Base-by-base conservation (phyloP, 768 basidiomycete genomes). In the Mycena olivaceomarginata region DNA sequence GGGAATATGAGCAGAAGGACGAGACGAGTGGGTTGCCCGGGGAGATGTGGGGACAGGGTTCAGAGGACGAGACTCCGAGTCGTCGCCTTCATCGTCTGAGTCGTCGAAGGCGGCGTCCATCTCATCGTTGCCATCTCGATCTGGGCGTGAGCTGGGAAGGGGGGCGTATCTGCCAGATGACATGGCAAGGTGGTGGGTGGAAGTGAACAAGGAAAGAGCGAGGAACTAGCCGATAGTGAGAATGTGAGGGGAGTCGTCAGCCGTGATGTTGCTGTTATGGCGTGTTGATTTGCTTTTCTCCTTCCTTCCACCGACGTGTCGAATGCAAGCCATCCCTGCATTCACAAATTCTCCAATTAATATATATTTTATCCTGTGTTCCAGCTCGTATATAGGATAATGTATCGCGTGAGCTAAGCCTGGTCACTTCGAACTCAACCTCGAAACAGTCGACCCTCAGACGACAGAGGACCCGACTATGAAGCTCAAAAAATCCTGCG, bases 41-140 rank as follows among this genome's bases (percentile, higher is more conserved):
- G 87, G 85, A 40, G 86, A 86, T 13, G 85, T 83, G 12, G 86
- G 78, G 11, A 74, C 76, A 46, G 90, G 90, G 78, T 90, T 90
- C 78, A 93, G 82, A 65, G 92, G 93, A 45, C 85, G 90, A 22
- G 89, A 89, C 83, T 92, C 91, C 40, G 89, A 85, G 67, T 82
- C 75, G 69, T 86, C 91, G 74, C 92, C 92, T 63, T 94, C 93
- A 76, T 93, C 93, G 71, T 96, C 95, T 5, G 92, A 91, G 79
- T 95, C 94, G 83, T 94, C 93, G 79, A 97, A 97, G 2, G 97
- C 96, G 31, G 96, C 96, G 82, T 97, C 94, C 91, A 97, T 93
- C 87, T 97, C 94, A 74, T 89, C 83, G 63, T 88, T 86, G 11
- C 87, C 83, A 70, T 89, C 86, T 62, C 85, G 86, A 82, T 91